Conservation (phyloP, 306 rosid genomes). For the Casuarina equisetifolia region DNA sequence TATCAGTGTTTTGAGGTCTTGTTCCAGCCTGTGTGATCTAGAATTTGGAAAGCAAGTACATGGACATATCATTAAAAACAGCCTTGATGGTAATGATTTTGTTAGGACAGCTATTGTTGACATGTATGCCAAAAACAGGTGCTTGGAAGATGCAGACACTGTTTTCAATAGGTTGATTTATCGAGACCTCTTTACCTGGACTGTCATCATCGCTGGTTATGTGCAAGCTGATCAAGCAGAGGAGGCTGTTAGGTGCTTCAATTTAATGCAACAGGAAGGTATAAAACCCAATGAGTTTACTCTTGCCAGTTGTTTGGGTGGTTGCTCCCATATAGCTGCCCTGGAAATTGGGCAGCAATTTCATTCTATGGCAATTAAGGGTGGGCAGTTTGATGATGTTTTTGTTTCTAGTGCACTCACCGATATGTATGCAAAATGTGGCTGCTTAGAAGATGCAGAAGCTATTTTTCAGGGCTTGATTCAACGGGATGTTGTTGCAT, state of each 20-base stretch:
- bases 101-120: constrained; percentile 39
- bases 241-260: not conserved
- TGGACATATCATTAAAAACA: constrained; percentile 30
- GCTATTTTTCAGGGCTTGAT: constrained; percentile 29
- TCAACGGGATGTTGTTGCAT: constrained; percentile 29
- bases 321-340: constrained; percentile 9
- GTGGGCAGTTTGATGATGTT: not conserved
- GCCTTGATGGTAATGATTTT: constrained; percentile 34
- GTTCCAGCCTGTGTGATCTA: constrained; percentile 34
- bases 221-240: constrained; percentile 2
- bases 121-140: constrained; percentile 37
- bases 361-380: constrained; percentile 12
- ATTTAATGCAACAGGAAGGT: constrained; percentile 4
- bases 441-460: constrained; percentile 43
- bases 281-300: constrained; percentile 13
- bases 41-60: constrained; percentile 41
- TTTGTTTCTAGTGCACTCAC: constrained; percentile 29
- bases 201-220: not conserved
- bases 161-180: constrained; percentile 9
- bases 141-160: constrained; percentile 21
- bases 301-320: constrained; percentile 9
- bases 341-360: constrained; percentile 12
- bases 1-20: constrained; percentile 41
- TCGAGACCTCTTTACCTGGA: constrained; percentile 9
- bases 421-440: constrained; percentile 47